Percentiles rank a stretch among this genome's conserved stretches.
phyloP scores from a whole-genome alignment of 1,284 basidiomycete species.

The Puccinia polysora region DNA sequence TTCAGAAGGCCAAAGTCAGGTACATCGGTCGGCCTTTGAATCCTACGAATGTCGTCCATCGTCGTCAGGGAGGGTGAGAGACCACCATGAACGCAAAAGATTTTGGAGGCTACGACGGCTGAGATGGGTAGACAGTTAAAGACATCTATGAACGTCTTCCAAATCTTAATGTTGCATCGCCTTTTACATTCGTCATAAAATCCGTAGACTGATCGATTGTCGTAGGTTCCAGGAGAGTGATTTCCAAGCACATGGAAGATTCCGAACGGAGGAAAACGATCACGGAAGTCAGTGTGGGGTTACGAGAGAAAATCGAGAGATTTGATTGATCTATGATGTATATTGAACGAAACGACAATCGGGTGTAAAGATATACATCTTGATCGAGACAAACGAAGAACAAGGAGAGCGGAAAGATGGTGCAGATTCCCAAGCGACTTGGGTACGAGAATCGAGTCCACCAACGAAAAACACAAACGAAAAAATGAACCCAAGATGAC shows the following conservation, averaged over 20 bases:
- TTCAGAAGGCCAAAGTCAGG: conserved; percentile 98
- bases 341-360: too few species aligned
- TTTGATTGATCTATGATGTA: too few species aligned
- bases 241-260: background rate
- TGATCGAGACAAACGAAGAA: too few species aligned
- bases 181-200: conserved; percentile 99
- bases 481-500: too few species aligned
- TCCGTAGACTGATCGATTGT: conserved; percentile 78
- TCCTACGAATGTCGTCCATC: conserved; percentile 98
- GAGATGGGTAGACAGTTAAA: conserved; percentile 99
- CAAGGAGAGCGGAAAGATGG: too few species aligned
- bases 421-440: too few species aligned
- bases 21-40: conserved; percentile 96
- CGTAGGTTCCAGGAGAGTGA: too few species aligned
- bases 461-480: too few species aligned
- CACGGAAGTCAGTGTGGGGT: conserved; percentile 49
- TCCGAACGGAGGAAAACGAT: conserved; percentile 21
- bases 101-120: conserved; percentile 97
- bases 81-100: conserved; percentile 98
- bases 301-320: conserved; percentile 46
- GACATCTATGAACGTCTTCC: conserved; percentile 99
- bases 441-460: too few species aligned
- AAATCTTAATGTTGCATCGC: conserved; percentile 98
- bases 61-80: conserved; percentile 93
- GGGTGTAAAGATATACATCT: too few species aligned